Evolutionary conservation across 169 alveolate genomes (phyloP).

Genomic region (Eimeria sp.): DNA sequence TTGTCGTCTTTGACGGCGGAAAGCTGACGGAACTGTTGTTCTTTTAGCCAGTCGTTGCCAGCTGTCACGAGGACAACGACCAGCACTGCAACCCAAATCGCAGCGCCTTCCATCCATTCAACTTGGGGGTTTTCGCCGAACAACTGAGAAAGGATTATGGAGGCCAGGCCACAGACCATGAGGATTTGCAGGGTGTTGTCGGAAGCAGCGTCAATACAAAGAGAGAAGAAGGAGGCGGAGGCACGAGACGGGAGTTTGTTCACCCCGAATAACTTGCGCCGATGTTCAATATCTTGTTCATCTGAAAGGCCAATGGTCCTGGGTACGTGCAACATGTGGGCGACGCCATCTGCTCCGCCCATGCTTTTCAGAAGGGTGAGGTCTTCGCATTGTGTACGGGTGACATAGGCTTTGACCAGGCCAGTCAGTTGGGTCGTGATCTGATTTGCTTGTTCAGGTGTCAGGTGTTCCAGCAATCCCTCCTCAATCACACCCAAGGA

Average conservation of each 20-base stretch:
- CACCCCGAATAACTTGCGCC: conserved; percentile 80
- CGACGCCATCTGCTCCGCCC: conserved; percentile 84
- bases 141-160: conserved; percentile 83
- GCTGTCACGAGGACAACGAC: conserved; percentile 94
- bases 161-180: conserved; percentile 85
- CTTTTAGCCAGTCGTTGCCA: conserved; percentile 93
- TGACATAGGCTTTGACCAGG: conserved; percentile 81
- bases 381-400: conserved; percentile 78
- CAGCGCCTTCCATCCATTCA: conserved; percentile 97
- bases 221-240: conserved; percentile 75
- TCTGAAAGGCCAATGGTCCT: conserved; percentile 57
- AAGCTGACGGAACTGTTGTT: conserved; percentile 92
- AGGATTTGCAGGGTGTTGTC: conserved; percentile 84
- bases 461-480: conserved; percentile 58
- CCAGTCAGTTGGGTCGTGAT: conserved; percentile 48
- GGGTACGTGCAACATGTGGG: conserved; percentile 46
- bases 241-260: conserved; percentile 82
- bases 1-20: conserved; percentile 87
- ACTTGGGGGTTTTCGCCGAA: conserved; percentile 83
- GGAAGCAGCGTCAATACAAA: conserved; percentile 83
- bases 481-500: conserved; percentile 35
- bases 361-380: conserved; percentile 48
- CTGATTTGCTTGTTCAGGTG: conserved; percentile 3
- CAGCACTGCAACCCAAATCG: conserved; percentile 94
- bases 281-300: conserved; percentile 6